phyloP scores from a whole-genome alignment of 2,329 filamentous ascomycete species.

The Neurospora crassa region DNA sequence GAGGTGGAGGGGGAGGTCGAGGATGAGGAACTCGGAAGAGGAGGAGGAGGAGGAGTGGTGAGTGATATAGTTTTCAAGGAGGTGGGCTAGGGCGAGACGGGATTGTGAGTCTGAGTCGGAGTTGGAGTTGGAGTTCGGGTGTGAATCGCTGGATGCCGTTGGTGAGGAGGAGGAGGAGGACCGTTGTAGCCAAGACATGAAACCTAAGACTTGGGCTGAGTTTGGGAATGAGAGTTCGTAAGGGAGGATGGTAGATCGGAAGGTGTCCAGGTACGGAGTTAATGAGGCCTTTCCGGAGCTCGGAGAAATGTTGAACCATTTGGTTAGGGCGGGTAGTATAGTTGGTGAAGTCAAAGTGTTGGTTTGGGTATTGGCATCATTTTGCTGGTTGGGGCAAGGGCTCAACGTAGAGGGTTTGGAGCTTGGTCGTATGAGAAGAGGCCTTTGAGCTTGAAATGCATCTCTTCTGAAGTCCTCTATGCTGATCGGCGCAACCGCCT shows the following conservation, averaged over 20 bases:
- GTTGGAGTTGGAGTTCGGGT: not conserved
- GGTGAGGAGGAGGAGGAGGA: not conserved
- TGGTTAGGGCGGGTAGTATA: constrained; percentile 40
- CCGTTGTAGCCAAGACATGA: constrained; percentile 6
- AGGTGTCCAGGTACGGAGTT: constrained; percentile 23
- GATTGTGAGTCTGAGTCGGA: not conserved
- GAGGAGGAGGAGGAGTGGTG: not conserved
- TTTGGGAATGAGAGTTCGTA: constrained; percentile 27
- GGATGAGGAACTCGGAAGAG: constrained; percentile 36
- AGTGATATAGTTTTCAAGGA: constrained; percentile 1
- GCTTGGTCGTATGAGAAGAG: constrained; percentile 34
- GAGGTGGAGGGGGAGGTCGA: constrained; percentile 53
- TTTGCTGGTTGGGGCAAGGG: not conserved
- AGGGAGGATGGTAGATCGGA: constrained; percentile 25
- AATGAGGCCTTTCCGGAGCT: constrained; percentile 3
- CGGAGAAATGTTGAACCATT: constrained; percentile 44
- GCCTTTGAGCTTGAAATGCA: constrained; percentile 42
- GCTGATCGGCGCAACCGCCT: constrained; percentile 7
- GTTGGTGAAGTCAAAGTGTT: not conserved
- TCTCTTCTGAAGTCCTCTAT: constrained; percentile 39
- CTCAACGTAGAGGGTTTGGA: not conserved
- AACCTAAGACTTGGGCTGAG: not conserved
- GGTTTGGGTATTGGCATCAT: not conserved
- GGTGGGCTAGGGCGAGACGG: constrained; percentile 3
- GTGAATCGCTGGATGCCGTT: not conserved